phyloP scores from a whole-genome alignment of 306 rosid species.

The Argentina anserina region DNA sequence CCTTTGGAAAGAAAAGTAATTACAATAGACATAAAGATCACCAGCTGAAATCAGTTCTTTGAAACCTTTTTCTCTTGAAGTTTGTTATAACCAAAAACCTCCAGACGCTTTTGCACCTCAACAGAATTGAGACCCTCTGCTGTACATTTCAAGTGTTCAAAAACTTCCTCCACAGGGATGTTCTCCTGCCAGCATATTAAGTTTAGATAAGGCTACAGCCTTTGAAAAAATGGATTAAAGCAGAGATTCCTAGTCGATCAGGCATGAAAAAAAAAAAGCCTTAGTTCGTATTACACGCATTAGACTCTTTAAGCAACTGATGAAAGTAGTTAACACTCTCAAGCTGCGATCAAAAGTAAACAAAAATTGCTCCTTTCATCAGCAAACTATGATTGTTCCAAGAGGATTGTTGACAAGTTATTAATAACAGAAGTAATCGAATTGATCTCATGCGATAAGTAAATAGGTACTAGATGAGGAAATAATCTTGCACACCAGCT shows the following conservation, averaged over 20 bases:
- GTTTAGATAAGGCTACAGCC: background rate
- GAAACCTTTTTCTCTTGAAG: constrained; percentile 25
- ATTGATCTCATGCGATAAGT: background rate
- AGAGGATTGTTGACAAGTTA: background rate
- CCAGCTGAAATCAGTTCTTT: background rate
- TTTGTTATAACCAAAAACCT: constrained; percentile 24
- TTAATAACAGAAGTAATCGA: background rate
- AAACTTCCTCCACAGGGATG: constrained; percentile 25
- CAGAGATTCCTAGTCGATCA: background rate
- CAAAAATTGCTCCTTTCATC: background rate
- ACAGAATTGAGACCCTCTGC: constrained; percentile 18
- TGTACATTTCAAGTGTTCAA: constrained; percentile 21
- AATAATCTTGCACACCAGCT: background rate
- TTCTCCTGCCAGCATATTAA: constrained; percentile 14
- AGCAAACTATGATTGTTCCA: background rate
- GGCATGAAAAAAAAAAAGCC: background rate
- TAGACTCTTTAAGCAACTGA: background rate
- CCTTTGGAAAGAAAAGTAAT: background rate
- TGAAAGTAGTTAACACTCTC: background rate
- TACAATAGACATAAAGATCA: background rate
- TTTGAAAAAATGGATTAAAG: background rate
- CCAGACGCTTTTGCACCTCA: constrained; percentile 16
- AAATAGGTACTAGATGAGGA: background rate
- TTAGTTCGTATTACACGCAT: background rate
- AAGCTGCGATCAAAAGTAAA: background rate